These are phyloP conservation scores for Ustilago lituana DNA, from an alignment of 1,284 basidiomycete genomes.

Conservation along the genomic window DNA sequence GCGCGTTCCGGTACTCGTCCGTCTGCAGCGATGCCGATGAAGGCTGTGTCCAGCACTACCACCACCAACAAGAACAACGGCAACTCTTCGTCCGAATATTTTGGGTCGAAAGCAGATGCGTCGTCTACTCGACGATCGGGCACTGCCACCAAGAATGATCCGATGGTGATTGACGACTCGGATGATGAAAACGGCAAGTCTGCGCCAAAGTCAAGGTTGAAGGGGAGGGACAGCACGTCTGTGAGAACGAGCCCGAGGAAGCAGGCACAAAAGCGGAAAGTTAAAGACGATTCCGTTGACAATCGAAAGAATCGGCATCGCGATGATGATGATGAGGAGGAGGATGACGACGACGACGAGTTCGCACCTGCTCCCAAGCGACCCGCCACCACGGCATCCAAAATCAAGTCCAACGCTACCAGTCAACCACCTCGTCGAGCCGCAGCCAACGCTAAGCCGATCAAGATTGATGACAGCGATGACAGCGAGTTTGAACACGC, in stretches of 20 bases:
- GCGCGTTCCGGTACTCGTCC: slow-evolving; percentile 7
- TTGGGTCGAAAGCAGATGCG: slow-evolving; percentile 10
- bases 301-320: background rate
- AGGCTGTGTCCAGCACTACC: slow-evolving; percentile 6
- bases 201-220: slow-evolving; percentile 1
- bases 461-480: slow-evolving; percentile 47
- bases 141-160: slow-evolving; percentile 34
- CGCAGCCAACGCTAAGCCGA: slow-evolving; percentile 26
- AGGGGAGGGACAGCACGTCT: background rate
- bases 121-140: slow-evolving; percentile 13
- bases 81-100: slow-evolving; percentile 33
- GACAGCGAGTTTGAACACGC: slow-evolving; percentile 38
- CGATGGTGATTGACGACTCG: slow-evolving; percentile 43
- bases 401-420: slow-evolving; percentile 12
- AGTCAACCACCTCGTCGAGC: slow-evolving; percentile 10
- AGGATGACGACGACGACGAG: slow-evolving; percentile 62
- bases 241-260: slow-evolving; percentile 24
- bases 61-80: slow-evolving; percentile 6
- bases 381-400: slow-evolving; percentile 27
- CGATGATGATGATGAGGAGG: slow-evolving; percentile 30
- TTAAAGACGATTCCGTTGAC: slow-evolving; percentile 6
- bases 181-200: slow-evolving; percentile 26
- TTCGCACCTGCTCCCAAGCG: slow-evolving; percentile 52
- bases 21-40: slow-evolving; percentile 5
- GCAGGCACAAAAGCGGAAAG: slow-evolving; percentile 36